Evolutionary conservation across 129 eudicot genomes (phyloP).

Genomic region (Saussurea involucrata): DNA sequence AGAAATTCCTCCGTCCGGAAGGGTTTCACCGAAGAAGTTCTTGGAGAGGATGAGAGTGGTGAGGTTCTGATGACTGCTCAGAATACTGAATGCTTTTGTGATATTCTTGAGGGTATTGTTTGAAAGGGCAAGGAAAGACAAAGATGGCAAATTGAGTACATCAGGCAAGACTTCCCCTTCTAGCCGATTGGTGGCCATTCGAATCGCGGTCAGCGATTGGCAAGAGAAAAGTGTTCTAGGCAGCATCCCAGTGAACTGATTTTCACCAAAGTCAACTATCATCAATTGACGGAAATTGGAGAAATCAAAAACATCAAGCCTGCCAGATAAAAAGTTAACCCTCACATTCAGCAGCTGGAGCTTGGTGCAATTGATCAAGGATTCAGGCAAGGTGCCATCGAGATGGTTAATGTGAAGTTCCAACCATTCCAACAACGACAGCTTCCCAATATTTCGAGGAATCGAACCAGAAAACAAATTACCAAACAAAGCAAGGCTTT

Average conservation of each 20-base stretch:
- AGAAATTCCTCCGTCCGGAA: constrained; percentile 30
- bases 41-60: constrained; percentile 45
- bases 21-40: constrained; percentile 43
- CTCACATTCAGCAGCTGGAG: constrained; percentile 49
- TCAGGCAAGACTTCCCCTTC: constrained; percentile 40
- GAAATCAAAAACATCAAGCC: constrained; percentile 54
- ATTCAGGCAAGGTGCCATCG: constrained; percentile 48
- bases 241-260: constrained; percentile 41
- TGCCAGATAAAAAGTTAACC: constrained; percentile 51
- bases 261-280: constrained; percentile 65
- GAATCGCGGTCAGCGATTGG: constrained; percentile 51
- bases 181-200: constrained; percentile 45
- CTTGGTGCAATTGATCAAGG: constrained; percentile 48
- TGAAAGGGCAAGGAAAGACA: constrained; percentile 61
- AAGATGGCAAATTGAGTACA: constrained; percentile 32
- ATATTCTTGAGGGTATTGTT: constrained; percentile 56
- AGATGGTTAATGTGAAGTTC: constrained; percentile 61
- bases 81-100: constrained; percentile 39
- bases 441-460: constrained; percentile 48
- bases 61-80: constrained; percentile 44
- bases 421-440: constrained; percentile 46
- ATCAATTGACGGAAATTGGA: constrained; percentile 42
- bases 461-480: constrained; percentile 42
- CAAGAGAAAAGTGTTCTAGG: constrained; percentile 50
- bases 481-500: constrained; percentile 35